phyloP scores from a whole-genome alignment of 805 yeast genomes.

The Hanseniaspora occidentalis region DNA sequence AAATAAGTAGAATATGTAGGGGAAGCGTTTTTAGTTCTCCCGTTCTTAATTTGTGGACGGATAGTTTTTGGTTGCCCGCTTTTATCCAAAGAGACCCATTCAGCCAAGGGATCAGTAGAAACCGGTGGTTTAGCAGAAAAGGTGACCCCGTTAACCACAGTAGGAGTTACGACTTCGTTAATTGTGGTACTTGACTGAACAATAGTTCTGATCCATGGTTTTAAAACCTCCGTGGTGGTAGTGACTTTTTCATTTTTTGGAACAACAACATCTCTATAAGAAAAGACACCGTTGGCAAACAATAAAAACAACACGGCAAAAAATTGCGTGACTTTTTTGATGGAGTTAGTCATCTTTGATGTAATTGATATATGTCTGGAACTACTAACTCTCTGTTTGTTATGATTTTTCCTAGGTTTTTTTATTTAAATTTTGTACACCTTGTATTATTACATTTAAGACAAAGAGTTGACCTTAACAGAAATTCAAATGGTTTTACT shows the following conservation, averaged over 20 bases:
- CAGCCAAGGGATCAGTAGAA: constrained; percentile 52
- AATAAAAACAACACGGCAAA: background rate
- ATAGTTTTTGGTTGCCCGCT: constrained; percentile 75
- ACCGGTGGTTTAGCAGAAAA: constrained; percentile 33
- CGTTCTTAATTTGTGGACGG: constrained; percentile 63
- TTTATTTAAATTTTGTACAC: no score
- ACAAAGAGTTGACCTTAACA: no score
- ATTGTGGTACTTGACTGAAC: constrained; percentile 28
- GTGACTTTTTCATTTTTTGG: constrained; percentile 23
- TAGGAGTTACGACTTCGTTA: constrained; percentile 58
- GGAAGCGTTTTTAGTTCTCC: constrained; percentile 46
- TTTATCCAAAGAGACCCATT: constrained; percentile 70
- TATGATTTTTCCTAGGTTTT: background rate
- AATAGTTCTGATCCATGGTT: constrained; percentile 67
- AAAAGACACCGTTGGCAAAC: constrained; percentile 5
- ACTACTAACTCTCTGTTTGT: background rate
- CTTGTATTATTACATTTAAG: no score
- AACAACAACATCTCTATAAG: constrained; percentile 21
- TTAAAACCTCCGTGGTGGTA: constrained; percentile 30
- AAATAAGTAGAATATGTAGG: constrained; percentile 74
- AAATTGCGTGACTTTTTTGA: no score
- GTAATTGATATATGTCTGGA: no score
- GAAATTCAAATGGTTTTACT: no score
- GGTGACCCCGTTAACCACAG: constrained; percentile 46
- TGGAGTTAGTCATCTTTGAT: no score